A percentile compares a stretch with the other conserved stretches of the same genome.
Evolutionary conservation across 2,329 filamentous ascomycete genomes (phyloP).

Genomic region (Hymenotorrendiella dingleyae): DNA sequence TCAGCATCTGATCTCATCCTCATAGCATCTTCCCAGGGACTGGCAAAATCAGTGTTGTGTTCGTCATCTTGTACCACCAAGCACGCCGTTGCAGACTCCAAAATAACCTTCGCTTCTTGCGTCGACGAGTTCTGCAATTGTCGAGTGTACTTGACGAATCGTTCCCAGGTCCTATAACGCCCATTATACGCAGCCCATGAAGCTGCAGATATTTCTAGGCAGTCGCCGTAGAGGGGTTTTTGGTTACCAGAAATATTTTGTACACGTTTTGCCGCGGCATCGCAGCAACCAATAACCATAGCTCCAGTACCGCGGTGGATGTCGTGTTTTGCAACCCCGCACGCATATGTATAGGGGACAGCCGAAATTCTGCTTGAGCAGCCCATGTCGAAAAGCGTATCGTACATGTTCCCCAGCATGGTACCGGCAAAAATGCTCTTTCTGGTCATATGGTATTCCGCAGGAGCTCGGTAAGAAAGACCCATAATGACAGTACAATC

Average conservation of each 20-base stretch:
- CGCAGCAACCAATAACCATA: not conserved
- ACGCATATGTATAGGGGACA: not conserved
- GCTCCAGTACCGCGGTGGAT: not conserved
- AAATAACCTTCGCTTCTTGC: not conserved
- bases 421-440: slow-evolving; percentile 3
- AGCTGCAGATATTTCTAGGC: too few species aligned
- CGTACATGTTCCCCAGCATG: slow-evolving; percentile 2
- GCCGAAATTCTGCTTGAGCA: slow-evolving; percentile 4
- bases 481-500: too few species aligned
- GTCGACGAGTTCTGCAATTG: not conserved
- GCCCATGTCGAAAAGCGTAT: slow-evolving; percentile 4
- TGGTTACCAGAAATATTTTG: not conserved
- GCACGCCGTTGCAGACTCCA: too few species aligned
- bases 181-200: slow-evolving; percentile 4
- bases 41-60: too few species aligned
- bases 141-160: slow-evolving; percentile 6
- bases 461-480: too few species aligned
- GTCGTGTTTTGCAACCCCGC: not conserved
- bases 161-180: slow-evolving; percentile 7
- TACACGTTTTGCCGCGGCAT: not conserved
- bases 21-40: too few species aligned
- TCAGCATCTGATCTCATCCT: too few species aligned
- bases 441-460: too few species aligned
- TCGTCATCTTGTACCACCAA: too few species aligned
- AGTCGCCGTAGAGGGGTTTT: slow-evolving; percentile 1